These are phyloP conservation scores for Alternaria sp. DNA, from an alignment of 2,329 filamentous ascomycete species.

Conservation along the genomic window DNA sequence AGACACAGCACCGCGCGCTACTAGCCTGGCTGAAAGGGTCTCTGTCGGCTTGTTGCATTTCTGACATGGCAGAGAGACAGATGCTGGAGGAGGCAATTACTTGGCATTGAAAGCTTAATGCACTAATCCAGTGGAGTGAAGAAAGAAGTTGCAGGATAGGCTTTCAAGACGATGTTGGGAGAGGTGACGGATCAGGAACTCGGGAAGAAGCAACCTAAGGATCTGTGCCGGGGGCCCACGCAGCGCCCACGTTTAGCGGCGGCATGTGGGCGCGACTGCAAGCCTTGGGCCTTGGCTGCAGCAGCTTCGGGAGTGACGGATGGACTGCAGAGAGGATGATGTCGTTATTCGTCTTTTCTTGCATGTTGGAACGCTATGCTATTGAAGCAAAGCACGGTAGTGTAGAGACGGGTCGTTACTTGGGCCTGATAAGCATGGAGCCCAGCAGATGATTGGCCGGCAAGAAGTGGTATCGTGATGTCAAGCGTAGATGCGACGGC, in stretches of 20 bases:
- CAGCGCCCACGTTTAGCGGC: constrained; percentile 21
- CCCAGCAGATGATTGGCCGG: constrained; percentile 7
- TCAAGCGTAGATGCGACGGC: constrained; percentile 33
- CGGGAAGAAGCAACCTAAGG: constrained; percentile 17
- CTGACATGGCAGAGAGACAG: constrained; percentile 38
- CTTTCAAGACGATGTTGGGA: constrained; percentile 4
- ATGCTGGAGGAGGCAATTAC: constrained; percentile 39
- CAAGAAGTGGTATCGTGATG: constrained; percentile 30
- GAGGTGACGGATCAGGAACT: constrained; percentile 2
- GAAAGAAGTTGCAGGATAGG: neutral
- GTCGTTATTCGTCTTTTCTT: constrained; percentile 9
- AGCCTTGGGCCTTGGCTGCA: constrained; percentile 23
- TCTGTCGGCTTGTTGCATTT: constrained; percentile 40
- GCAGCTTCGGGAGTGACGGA: constrained; percentile 18
- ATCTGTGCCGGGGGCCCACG: constrained; percentile 17
- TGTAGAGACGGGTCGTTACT: constrained; percentile 1
- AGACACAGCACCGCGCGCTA: constrained; percentile 72
- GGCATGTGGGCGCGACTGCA: constrained; percentile 22
- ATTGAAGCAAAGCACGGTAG: constrained; percentile 5
- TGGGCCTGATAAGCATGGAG: neutral
- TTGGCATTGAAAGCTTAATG: constrained; percentile 18
- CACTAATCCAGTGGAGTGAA: neutral
- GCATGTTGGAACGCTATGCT: constrained; percentile 1
- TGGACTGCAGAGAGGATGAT: constrained; percentile 16
- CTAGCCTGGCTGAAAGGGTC: constrained; percentile 71